Base-by-base conservation (phyloP, 331 rosid genomes). In the Erythrophleum ivorense region DNA sequence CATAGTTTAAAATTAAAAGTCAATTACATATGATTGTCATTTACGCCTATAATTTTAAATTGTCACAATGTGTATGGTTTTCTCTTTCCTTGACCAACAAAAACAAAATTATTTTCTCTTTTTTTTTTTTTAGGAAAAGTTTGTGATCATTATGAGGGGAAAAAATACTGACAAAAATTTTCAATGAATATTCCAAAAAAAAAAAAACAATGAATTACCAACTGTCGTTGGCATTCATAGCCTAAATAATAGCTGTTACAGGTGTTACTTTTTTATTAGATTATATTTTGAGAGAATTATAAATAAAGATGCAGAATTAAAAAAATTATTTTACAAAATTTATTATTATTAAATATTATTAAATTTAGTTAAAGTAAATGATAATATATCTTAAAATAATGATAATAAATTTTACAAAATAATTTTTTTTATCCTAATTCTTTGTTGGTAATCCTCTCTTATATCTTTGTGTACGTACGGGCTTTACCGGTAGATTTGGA, bases 1-100 rank as follows among this genome's bases (percentile, higher is more conserved):
- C 36, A 77, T 43, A 33, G 52, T 82, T 59, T 69, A 78, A 50
- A n/a, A 57, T 57, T 60, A 38, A 21, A 71, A 65, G n/a, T 46
- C 60, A 71, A n/a, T 59, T 77, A 29, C 58, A 43, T 29, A 73
- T 36, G 55, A 45, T 5, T 38, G 58, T 55, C 40, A 54, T 52
- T 58, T 50, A 36, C 18, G 15, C 54, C n/a, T 57, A 40, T 45
- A 24, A 1, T n/a, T 45, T 38, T 24, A 49, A n/a, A 9, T 66
- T 52, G 76, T 0, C 70, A 52, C 38, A 50, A 60, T 16, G 38
- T 62, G 54, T 24, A 38, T 45, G 12, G 49, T 29, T 31, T 62
- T 43, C 34, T 67, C 54, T 41, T 46, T 41, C 57, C 55, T n/a
- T 2, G 3, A 24, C 29, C 29, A 24, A 24, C 29, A 55, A 11